phyloP scores from a whole-genome alignment of 176 grass and related monocot species.

The Carex cristatella region DNA sequence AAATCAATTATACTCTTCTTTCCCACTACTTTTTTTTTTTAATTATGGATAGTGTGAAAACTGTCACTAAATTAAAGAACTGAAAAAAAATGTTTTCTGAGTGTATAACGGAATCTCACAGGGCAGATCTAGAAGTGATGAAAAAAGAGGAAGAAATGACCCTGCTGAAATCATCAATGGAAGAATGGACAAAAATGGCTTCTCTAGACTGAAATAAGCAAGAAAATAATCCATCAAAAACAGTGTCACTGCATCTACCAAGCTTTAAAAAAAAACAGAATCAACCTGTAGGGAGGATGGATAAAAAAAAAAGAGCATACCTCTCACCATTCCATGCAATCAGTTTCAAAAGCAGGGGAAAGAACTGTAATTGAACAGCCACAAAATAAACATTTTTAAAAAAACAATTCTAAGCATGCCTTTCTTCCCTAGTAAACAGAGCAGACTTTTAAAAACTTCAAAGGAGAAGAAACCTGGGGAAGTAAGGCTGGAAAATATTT shows the following conservation, averaged over 20 bases:
- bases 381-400: conserved; percentile 16
- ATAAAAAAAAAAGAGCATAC: conserved; percentile 38
- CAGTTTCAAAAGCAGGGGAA: conserved; percentile 81
- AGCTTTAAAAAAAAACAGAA: not conserved
- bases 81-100: conserved; percentile 3
- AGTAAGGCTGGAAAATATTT: conserved; percentile 58
- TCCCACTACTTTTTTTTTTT: not conserved
- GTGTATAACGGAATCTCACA: conserved; percentile 31
- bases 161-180: conserved; percentile 85
- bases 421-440: not conserved
- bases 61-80: not conserved
- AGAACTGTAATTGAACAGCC: conserved; percentile 60
- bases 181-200: conserved; percentile 65
- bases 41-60: conserved; percentile 1
- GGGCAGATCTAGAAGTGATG: conserved; percentile 77
- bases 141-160: conserved; percentile 97
- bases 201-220: conserved; percentile 62
- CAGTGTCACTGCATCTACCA: not conserved
- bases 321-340: conserved; percentile 91
- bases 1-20: not conserved
- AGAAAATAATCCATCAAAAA: conserved; percentile 10
- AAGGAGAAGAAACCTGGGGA: conserved; percentile 50
- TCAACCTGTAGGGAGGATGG: not conserved
- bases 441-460: not conserved
- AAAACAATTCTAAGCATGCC: not conserved